Evolutionary conservation across 2,329 filamentous ascomycete species (phyloP), one percentile per base, ranked within the genome.

Genomic region (Curvularia verruculosa): DNA sequence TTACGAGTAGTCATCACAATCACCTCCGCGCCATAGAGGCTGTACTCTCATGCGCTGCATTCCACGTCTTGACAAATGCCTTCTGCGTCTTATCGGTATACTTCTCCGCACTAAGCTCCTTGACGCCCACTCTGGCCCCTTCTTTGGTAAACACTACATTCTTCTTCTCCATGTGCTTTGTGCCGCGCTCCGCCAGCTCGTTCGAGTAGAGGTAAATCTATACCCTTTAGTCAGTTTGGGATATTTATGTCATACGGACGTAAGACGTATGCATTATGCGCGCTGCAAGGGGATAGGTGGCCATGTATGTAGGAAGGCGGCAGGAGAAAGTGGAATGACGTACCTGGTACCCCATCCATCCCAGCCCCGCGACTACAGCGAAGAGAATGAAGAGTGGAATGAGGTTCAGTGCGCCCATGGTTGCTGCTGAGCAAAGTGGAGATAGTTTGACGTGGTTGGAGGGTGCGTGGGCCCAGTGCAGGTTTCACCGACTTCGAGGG

Each of bases 81-180:
- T 77, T 86, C 79, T 93, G 90, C 18, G 89, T 92, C 68, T 81
- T 82, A 67, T 92, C 90, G 68, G 90, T 85, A 72, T 91, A 91
- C 46, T 84, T 85, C 78, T 92, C 90, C 52, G 84, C 83, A 63
- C 83, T 82, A 48, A 89, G 76, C 59, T 91, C 82, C 77, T 88
- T 89, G 59, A 93, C 84, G 47, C 87, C 87, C 43, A 93, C 88
- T 68, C 85, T 84, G 59, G 90, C 78, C 53, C 90, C 90, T 54
- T 92, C 89, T 73, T 90, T 91, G 37, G 87, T 88, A 76, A 92
- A 89, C 39, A 86, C 81, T 54, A 93, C 84, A 73, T 92, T 89
- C 79, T 89, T 90, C 78, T 86, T 86, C 74, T 88, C 86, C 85
- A 92, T 89, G 70, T 86, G 86, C 76, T 88, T 82, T 47, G 83